Evolutionary conservation across 1,284 basidiomycete genomes (phyloP).

Genomic region (Papiliotrema flavescens): DNA sequence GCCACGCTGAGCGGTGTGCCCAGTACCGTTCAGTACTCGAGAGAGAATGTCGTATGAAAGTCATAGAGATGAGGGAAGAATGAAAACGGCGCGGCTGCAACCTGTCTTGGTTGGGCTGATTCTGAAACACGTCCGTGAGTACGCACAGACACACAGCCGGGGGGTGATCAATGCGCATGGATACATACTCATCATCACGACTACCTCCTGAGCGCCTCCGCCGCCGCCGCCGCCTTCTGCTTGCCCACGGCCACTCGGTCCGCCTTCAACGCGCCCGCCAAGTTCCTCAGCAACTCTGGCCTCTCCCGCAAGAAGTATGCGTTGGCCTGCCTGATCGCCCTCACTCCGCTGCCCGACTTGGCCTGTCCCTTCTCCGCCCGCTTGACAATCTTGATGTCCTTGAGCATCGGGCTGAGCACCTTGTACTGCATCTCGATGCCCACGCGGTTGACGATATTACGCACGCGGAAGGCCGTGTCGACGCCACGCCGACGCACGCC

Average conservation of each 20-base stretch:
- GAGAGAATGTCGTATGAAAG: too few relatives aligned
- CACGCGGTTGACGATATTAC: constrained; percentile 82
- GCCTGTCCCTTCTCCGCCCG: constrained; percentile 36
- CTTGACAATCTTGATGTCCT: constrained; percentile 67
- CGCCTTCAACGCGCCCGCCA: constrained; percentile 44
- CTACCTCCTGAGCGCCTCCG: too few relatives aligned
- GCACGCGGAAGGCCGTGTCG: constrained; percentile 74
- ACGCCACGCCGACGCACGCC: constrained; percentile 72
- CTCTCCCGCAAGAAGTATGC: constrained; percentile 47
- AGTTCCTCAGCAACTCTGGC: constrained; percentile 41
- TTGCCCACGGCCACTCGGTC: not conserved
- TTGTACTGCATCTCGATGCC: constrained; percentile 89
- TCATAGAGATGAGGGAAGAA: too few relatives aligned
- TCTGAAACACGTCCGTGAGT: too few relatives aligned
- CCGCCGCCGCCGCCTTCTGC: too few relatives aligned
- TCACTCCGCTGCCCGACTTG: constrained; percentile 35
- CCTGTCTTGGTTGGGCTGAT: too few relatives aligned
- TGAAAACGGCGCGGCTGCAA: too few relatives aligned
- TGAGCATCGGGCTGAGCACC: constrained; percentile 75
- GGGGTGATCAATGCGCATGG: too few relatives aligned
- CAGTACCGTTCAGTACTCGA: too few relatives aligned
- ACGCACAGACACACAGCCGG: too few relatives aligned
- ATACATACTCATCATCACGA: too few relatives aligned
- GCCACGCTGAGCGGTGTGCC: too few relatives aligned
- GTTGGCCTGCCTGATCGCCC: constrained; percentile 37